These are phyloP conservation scores for Vitis vinifera DNA, from an alignment of 164 flowering plant species.

Conservation along the genomic window DNA sequence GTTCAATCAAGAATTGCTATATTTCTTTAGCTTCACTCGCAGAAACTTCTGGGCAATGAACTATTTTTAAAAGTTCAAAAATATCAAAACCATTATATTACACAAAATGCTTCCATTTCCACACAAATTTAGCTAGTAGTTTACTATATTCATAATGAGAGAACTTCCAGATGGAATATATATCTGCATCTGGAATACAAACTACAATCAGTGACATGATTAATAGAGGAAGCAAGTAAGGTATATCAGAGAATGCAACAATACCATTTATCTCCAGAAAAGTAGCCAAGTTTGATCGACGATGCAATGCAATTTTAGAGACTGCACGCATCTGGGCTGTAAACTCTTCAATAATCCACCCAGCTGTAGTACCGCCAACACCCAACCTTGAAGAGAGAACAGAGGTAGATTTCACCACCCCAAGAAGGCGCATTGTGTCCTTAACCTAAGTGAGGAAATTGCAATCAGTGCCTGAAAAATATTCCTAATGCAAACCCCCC, in stretches of 20 bases:
- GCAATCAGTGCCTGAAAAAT: constrained; percentile 1
- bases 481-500: not conserved
- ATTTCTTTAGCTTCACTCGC: too few relatives aligned
- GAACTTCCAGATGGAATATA: too few relatives aligned
- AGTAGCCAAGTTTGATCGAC: constrained; percentile 74
- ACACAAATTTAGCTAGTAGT: too few relatives aligned
- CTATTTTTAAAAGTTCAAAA: too few relatives aligned
- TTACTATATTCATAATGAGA: too few relatives aligned
- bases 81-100: too few relatives aligned
- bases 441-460: constrained; percentile 57
- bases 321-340: constrained; percentile 94
- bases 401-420: constrained; percentile 75
- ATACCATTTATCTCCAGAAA: constrained; percentile 94
- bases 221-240: not conserved
- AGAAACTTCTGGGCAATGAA: too few relatives aligned
- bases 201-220: not conserved
- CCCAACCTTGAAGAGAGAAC: constrained; percentile 77
- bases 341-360: constrained; percentile 91
- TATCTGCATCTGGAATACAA: not conserved
- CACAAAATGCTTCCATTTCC: too few relatives aligned
- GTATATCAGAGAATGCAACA: not conserved
- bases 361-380: constrained; percentile 63
- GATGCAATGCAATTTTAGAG: constrained; percentile 90
- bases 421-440: constrained; percentile 90
- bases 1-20: not conserved